Conservation (phyloP, 2,329 filamentous ascomycete species). For the Monosporascus cannonballus region DNA sequence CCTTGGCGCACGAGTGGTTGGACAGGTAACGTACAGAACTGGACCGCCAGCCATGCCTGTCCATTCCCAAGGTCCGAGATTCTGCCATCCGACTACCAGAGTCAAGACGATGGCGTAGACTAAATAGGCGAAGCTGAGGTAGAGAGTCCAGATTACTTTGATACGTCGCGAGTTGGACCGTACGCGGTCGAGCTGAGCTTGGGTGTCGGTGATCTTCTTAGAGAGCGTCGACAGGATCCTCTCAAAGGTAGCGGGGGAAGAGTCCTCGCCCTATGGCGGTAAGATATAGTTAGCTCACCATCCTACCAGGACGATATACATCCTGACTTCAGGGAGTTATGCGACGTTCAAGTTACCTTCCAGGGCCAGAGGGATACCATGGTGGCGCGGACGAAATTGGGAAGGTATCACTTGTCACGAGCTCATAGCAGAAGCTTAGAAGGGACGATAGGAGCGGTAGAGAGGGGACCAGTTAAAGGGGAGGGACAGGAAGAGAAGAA, state of each 20-base stretch:
- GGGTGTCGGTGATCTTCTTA: constrained; percentile 71
- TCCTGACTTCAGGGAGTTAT: too few relatives aligned
- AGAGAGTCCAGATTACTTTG: constrained; percentile 84
- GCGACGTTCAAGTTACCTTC: constrained; percentile 47
- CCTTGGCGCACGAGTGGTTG: not conserved
- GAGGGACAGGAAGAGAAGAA: not conserved
- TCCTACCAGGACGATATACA: too few relatives aligned
- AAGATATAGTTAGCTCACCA: constrained; percentile 1
- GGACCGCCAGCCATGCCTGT: constrained; percentile 73
- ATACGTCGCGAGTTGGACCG: constrained; percentile 69
- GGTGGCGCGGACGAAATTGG: constrained; percentile 11
- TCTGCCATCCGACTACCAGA: constrained; percentile 77
- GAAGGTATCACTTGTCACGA: not conserved
- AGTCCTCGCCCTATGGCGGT: constrained; percentile 59
- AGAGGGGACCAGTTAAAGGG: not conserved
- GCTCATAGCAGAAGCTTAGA: not conserved
- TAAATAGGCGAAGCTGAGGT: constrained; percentile 84
- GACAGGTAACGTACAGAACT: constrained; percentile 51
- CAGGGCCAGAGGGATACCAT: constrained; percentile 89
- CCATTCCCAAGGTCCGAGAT: constrained; percentile 73
- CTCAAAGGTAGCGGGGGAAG: constrained; percentile 87
- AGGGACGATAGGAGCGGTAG: not conserved
- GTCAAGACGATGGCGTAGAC: constrained; percentile 76
- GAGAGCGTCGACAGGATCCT: constrained; percentile 80
- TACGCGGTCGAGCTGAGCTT: constrained; percentile 65